Base-by-base conservation (phyloP, 805 yeast species). In the Pichia exigua region DNA sequence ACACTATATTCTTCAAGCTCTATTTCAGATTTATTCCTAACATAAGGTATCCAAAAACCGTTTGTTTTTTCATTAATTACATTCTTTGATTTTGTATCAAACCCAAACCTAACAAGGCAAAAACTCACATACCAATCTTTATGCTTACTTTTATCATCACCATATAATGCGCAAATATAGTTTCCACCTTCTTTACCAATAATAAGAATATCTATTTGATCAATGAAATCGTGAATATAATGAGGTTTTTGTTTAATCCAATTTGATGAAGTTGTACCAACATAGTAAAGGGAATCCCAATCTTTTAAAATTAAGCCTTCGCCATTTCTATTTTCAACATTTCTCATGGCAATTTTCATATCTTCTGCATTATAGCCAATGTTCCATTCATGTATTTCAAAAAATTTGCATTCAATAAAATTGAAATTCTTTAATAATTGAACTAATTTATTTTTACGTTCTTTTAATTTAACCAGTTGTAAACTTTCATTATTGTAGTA, bases 221-320 rank as follows among this genome's bases (percentile, higher is more conserved):
- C 96, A 11, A 96, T 96, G 65, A 86, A 85, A 53, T 85, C 88
- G 50, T 82, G 85, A 49, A 90, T 70, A 62, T 90, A 91, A 58
- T 91, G 97, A 0, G 98, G 98, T 64, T 92, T 92, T 2, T 92
- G 78, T 61, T 92, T 92, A 17, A 89, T 71, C 96, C 97, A 92
- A n/a, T 51, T 49, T 18, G 76, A 77, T 43, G 75, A 73, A 47
- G 89, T 69, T 35, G 75, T 76, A n/a, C 81, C 87, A 17, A 86
- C 73, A 3, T 68, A 63, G 63, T 92, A 92, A 17, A 64, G 68
- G 2, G 85, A 74, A 13, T 69, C 65, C 1, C 81, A 77, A 55
- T 81, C 76, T 62, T 92, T 92, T 41, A 92, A 66, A 50, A 92
- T 79, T 10, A 92, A 69, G 0, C 99, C 99, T 65, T 92, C 99